Conservation (phyloP, 208 protist genomes). For the Leishmania guyanensis region DNA sequence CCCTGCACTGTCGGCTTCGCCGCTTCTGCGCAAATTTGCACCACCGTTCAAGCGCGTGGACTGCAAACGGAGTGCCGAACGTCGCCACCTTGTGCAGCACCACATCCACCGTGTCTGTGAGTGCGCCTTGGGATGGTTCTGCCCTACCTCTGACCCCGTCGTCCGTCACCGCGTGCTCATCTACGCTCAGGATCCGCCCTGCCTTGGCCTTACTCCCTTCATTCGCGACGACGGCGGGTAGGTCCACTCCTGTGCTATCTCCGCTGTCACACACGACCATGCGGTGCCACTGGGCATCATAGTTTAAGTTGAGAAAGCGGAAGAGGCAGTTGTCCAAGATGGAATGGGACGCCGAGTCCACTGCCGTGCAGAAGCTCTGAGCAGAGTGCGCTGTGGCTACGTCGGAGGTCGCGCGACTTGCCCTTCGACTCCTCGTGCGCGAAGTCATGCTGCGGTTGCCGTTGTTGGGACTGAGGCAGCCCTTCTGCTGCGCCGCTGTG, state of each 20-base stretch:
- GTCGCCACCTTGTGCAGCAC: conserved; percentile 85
- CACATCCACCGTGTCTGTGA: conserved; percentile 50
- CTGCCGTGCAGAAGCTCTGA: background rate
- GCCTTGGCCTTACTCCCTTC: background rate
- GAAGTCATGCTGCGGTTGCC: background rate
- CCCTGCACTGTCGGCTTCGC: conserved; percentile 20
- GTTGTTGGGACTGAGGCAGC: background rate
- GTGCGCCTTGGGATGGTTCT: conserved; percentile 1
- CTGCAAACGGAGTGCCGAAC: conserved; percentile 45
- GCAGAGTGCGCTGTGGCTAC: background rate
- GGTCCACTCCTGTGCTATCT: conserved; percentile 10
- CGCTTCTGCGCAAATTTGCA: conserved; percentile 24
- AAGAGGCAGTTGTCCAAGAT: conserved; percentile 18
- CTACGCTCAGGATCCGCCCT: background rate
- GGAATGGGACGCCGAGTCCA: background rate
- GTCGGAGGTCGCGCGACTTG: background rate
- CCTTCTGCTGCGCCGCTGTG: background rate
- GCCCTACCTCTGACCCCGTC: background rate
- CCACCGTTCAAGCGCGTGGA: conserved; percentile 52
- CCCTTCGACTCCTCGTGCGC: background rate
- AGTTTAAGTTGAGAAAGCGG: conserved; percentile 62
- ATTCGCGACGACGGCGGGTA: too few relatives aligned
- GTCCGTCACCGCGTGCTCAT: background rate
- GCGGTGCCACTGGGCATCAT: conserved; percentile 35
- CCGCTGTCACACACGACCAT: conserved; percentile 37